Evolutionary conservation across 2,329 filamentous ascomycete genomes (phyloP), one percentile per base, ranked within the genome.

Genomic region (Aspergillus ibericus): DNA sequence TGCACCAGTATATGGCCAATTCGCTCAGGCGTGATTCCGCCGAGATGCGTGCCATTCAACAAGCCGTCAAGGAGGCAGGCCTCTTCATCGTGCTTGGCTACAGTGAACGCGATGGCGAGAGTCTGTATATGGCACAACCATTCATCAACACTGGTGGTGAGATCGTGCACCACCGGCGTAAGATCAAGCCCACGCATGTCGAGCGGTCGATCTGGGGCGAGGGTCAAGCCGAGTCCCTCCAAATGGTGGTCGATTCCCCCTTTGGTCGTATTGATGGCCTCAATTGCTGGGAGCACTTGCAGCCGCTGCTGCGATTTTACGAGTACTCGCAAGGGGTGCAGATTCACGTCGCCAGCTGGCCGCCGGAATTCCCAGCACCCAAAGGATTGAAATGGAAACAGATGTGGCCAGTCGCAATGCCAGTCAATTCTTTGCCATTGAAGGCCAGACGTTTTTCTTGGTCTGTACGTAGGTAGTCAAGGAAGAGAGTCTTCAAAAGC

Each of bases 181-280:
- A 82, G 68, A 72, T 82, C 66, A 82, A 82, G 68, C 77, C 80
- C 0, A 83, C 79, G 0, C 78, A 82, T 56, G 76, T 82, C 65
- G 81, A 82, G 64, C 72, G 78, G 0, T 77, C 76, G 6, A 57
- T 81, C 27, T 83, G 75, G 22, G 80, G 79, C 1, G 80, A 82
- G n/a, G 78, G 52, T 0, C 27, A 53, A n/a, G 61, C 15, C 13
- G 64, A 64, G 1, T 69, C 68, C 18, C 63, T 81, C 8, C 64
- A 69, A n/a, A 74, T 67, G 15, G 78, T 81, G 0, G 73, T 70
- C 2, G 68, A 77, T 12, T 68, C 74, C 18, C 74, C 78, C 18
- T 75, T 77, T 5, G 67, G 65, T 10, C 55, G 53, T 1, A 49
- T 69, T 12, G 64, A 63, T 1, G 70, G 62, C 5, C 65, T 82